These are phyloP conservation scores for Sporisorium iseilematis-ciliati DNA, from an alignment of 1,284 basidiomycete species.

Conservation along the genomic window DNA sequence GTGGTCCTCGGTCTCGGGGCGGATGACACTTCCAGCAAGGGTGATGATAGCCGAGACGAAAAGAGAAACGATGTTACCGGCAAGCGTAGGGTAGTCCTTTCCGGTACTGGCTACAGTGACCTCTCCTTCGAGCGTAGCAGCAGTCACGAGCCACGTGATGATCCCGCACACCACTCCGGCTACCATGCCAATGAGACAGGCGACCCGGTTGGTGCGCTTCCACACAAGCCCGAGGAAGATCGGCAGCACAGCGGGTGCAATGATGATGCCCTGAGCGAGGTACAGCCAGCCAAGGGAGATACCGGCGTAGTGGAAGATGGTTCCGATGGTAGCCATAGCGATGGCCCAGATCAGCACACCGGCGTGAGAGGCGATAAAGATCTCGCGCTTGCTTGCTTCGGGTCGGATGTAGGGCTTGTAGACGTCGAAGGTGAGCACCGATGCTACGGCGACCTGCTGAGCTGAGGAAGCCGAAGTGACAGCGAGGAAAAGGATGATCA, in stretches of 20 bases:
- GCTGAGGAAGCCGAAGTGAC: conserved; percentile 87
- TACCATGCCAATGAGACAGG: conserved; percentile 77
- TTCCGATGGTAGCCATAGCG: conserved; percentile 82
- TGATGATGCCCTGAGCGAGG: conserved; percentile 80
- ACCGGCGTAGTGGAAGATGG: conserved; percentile 81
- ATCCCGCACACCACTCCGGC: conserved; percentile 80
- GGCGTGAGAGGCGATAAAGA: conserved; percentile 77
- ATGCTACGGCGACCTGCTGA: conserved; percentile 85
- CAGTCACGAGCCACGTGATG: conserved; percentile 83
- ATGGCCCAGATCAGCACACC: conserved; percentile 76
- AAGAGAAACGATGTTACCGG: conserved; percentile 88
- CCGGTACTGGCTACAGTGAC: conserved; percentile 78
- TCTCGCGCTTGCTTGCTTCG: conserved; percentile 75
- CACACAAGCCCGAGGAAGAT: conserved; percentile 79
- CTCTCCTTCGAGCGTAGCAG: conserved; percentile 79
- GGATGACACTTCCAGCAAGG: conserved; percentile 70
- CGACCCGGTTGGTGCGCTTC: conserved; percentile 58
- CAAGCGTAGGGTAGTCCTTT: conserved; percentile 77
- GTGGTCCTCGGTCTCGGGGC: conserved; percentile 62
- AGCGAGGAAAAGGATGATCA: conserved; percentile 77
- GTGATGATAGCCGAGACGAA: conserved; percentile 83
- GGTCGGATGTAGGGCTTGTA: conserved; percentile 79
- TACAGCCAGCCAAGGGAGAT: conserved; percentile 77
- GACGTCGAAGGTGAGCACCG: conserved; percentile 73
- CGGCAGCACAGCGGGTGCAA: conserved; percentile 86